These are phyloP conservation scores for Geranium brycei DNA, from an alignment of 345 rosid genomes.

Conservation along the genomic window DNA sequence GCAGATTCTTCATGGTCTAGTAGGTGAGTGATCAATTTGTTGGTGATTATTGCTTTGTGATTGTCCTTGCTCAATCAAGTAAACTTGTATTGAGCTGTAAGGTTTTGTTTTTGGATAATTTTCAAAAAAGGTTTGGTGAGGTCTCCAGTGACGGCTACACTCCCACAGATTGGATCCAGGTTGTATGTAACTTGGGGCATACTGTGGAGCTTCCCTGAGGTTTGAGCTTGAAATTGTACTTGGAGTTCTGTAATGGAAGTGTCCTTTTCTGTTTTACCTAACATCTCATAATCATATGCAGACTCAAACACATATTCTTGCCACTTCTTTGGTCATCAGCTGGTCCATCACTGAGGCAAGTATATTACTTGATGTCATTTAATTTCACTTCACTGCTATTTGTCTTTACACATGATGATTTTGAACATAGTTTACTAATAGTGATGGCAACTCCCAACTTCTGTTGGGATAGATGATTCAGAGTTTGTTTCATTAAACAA, in stretches of 20 bases:
- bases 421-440: neutral
- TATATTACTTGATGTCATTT: conserved; percentile 2
- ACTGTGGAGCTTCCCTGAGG: conserved; percentile 76
- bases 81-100: too few relatives aligned
- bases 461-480: too few relatives aligned
- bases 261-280: neutral
- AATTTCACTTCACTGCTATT: neutral
- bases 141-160: conserved; percentile 78
- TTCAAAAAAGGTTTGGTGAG: conserved; percentile 60
- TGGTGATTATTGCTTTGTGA: neutral
- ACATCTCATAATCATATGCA: conserved; percentile 14
- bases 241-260: neutral
- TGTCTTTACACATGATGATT: too few relatives aligned
- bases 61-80: neutral
- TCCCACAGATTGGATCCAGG: conserved; percentile 85
- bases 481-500: too few relatives aligned
- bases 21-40: conserved; percentile 30
- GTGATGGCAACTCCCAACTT: too few relatives aligned
- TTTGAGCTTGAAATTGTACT: conserved; percentile 7
- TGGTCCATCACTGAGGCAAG: conserved; percentile 91
- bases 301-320: conserved; percentile 53
- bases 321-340: conserved; percentile 75
- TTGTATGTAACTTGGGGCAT: conserved; percentile 83
- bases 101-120: neutral
- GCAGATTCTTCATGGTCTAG: conserved; percentile 75